Evolutionary conservation across 768 basidiomycete genomes (phyloP).

Genomic region (Gloeophyllum trabeum): DNA sequence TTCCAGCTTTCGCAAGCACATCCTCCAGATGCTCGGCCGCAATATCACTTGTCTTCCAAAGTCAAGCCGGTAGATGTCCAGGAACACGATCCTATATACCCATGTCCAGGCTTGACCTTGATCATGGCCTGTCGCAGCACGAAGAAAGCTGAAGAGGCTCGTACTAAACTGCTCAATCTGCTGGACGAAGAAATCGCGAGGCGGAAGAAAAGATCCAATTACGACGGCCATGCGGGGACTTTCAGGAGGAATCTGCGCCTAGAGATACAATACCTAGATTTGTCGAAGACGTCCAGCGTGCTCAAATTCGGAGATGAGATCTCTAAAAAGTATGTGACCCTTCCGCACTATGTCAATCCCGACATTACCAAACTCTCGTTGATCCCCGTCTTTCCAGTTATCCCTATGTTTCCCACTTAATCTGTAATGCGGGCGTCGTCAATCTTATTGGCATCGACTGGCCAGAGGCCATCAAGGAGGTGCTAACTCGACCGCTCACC

Average conservation of each 20-base stretch:
- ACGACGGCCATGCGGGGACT: constrained; percentile 39
- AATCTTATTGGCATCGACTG: constrained; percentile 46
- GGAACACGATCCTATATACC: constrained; percentile 10
- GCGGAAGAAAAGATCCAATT: constrained; percentile 21
- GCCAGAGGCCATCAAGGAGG: constrained; percentile 30
- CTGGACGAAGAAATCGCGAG: constrained; percentile 42
- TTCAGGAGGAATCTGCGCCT: constrained; percentile 54
- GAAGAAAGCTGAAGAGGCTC: constrained; percentile 52
- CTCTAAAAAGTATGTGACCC: constrained; percentile 33
- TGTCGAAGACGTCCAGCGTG: constrained; percentile 47
- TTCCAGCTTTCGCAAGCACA: constrained; percentile 43
- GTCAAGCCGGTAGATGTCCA: constrained; percentile 7
- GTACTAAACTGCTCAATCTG: constrained; percentile 34
- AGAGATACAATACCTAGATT: constrained; percentile 52
- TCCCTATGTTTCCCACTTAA: constrained; percentile 69
- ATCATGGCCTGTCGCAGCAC: constrained; percentile 73
- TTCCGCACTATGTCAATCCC: neutral
- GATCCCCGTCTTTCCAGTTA: constrained; percentile 32
- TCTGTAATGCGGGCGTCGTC: constrained; percentile 71
- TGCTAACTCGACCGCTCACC: constrained; percentile 30
- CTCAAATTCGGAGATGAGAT: constrained; percentile 51
- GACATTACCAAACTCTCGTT: constrained; percentile 1
- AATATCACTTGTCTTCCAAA: constrained; percentile 18
- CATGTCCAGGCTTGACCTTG: constrained; percentile 51
- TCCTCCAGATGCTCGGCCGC: constrained; percentile 41